Evolutionary conservation across 192 early-diverging fungal species (phyloP).

Genomic region (Coemansia sp.): DNA sequence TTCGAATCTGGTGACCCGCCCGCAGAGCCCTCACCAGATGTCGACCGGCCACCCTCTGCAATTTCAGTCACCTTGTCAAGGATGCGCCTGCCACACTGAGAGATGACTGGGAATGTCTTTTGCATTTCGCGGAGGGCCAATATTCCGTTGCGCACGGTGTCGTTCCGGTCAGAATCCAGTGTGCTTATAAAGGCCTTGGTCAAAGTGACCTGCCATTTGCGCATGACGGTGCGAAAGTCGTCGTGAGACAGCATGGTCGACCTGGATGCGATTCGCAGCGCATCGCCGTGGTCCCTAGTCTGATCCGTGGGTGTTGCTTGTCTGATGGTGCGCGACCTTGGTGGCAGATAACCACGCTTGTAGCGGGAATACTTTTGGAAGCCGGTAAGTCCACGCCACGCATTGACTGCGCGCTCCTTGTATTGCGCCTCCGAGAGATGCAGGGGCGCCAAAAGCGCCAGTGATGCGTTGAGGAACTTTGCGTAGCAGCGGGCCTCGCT

Average conservation of each 20-base stretch:
- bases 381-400: conserved; percentile 47
- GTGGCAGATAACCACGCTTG: conserved; percentile 49
- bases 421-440: conserved; percentile 29
- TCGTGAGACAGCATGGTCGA: conserved; percentile 39
- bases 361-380: conserved; percentile 45
- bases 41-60: not conserved
- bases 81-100: conserved; percentile 37
- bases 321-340: conserved; percentile 40
- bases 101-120: conserved; percentile 39
- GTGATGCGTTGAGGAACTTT: conserved; percentile 36
- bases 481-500: conserved; percentile 51
- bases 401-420: conserved; percentile 41
- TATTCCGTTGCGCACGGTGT: conserved; percentile 53
- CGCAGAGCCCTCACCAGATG: conserved; percentile 4
- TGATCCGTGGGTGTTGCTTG: conserved; percentile 19
- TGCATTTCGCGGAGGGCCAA: conserved; percentile 49
- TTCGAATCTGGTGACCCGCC: conserved; percentile 18
- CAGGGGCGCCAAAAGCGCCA: conserved; percentile 39
- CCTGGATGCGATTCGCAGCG: conserved; percentile 28
- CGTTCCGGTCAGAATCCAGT: conserved; percentile 32
- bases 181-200: conserved; percentile 37
- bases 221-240: conserved; percentile 52
- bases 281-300: conserved; percentile 23
- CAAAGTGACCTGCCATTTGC: conserved; percentile 48
- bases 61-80: conserved; percentile 46